Conservation (phyloP, 2,329 filamentous ascomycete species). For the Penicillium sp. region DNA sequence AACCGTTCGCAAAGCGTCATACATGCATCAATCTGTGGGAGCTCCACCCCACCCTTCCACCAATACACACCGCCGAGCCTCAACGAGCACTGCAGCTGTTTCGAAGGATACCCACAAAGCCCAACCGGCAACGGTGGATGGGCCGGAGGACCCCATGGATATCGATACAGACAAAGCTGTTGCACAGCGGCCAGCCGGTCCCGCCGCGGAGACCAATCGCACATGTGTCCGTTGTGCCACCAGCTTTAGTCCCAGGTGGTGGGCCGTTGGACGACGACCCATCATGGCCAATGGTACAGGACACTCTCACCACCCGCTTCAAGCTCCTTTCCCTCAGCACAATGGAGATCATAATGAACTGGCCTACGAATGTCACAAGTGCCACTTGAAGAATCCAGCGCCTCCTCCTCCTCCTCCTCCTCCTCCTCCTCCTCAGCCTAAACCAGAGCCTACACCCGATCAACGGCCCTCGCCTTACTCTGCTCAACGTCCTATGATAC, state of each 20-base stretch:
- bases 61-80: constrained; percentile 54
- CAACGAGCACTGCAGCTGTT: constrained; percentile 49
- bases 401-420: constrained; percentile 8
- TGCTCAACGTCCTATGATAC: constrained; percentile 36
- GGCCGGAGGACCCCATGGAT: constrained; percentile 30
- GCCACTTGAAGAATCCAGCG: constrained; percentile 51
- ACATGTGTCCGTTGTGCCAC: constrained; percentile 44
- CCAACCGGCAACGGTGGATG: constrained; percentile 22
- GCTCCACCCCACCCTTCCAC: constrained; percentile 28
- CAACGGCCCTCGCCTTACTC: constrained; percentile 36
- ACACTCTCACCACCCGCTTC: constrained; percentile 26
- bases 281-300: constrained; percentile 40
- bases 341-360: constrained; percentile 34
- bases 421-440: constrained; percentile 7
- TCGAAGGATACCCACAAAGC: constrained; percentile 16
- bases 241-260: constrained; percentile 57
- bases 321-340: constrained; percentile 23
- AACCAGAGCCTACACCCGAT: constrained; percentile 34
- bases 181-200: constrained; percentile 15
- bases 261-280: constrained; percentile 56
- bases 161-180: constrained; percentile 32
- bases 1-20: constrained; percentile 86
- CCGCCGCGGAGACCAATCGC: constrained; percentile 24
- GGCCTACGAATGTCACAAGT: constrained; percentile 73
- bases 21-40: constrained; percentile 50